Conservation (phyloP, 768 basidiomycete genomes). For the Trametopsis cervina region DNA sequence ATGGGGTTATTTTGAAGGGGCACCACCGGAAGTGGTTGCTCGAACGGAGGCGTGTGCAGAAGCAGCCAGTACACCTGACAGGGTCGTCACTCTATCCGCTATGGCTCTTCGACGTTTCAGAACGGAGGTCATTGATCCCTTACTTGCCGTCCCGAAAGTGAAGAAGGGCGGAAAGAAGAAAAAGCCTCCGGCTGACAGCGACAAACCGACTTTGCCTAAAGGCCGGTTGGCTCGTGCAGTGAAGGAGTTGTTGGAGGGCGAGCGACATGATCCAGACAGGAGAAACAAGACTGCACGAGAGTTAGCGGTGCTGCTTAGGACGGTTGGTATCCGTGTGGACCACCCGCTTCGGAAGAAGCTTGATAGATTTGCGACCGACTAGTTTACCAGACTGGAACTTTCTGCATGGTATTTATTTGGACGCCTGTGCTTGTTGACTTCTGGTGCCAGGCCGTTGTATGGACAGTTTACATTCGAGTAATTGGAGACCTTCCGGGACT, state of each 20-base stretch:
- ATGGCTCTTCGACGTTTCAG: conserved; percentile 68
- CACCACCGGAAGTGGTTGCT: conserved; percentile 37
- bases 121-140: conserved; percentile 62
- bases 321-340: conserved; percentile 51
- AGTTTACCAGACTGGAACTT: too few relatives aligned
- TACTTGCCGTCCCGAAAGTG: conserved; percentile 60
- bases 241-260: conserved; percentile 54
- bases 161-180: conserved; percentile 45
- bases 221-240: conserved; percentile 64
- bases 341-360: conserved; percentile 66
- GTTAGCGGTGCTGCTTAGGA: conserved; percentile 43
- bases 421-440: too few relatives aligned
- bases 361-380: too few relatives aligned
- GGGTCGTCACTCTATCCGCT: conserved; percentile 56
- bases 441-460: too few relatives aligned
- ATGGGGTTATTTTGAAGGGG: conserved; percentile 61
- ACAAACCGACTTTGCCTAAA: conserved; percentile 42
- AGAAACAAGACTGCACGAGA: conserved; percentile 39
- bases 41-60: conserved; percentile 67
- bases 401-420: too few relatives aligned
- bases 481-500: too few relatives aligned
- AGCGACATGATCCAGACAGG: conserved; percentile 40
- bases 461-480: too few relatives aligned
- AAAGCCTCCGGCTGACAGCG: conserved; percentile 35
- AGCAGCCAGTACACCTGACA: conserved; percentile 62